phyloP scores from a whole-genome alignment of 2,329 filamentous ascomycete species.

The Cladosporium velox region DNA sequence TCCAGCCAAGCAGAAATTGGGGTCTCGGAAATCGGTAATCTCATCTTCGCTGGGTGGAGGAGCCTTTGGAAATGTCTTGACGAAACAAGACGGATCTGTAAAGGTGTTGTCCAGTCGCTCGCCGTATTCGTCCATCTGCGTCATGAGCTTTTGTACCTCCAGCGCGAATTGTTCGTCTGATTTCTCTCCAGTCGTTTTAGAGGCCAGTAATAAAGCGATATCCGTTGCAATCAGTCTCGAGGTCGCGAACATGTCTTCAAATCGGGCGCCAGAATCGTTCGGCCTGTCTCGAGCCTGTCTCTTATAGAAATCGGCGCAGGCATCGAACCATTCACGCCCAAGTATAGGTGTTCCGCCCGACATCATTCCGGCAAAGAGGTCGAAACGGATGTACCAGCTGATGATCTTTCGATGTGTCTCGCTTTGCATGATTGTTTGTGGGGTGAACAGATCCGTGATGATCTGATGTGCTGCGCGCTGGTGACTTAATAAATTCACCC shows the following conservation, averaged over 20 bases:
- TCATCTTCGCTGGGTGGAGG: slow-evolving; percentile 55
- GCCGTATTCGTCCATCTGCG: slow-evolving; percentile 53
- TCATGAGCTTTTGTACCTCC: slow-evolving; percentile 53
- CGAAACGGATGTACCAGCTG: slow-evolving; percentile 88
- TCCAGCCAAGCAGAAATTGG: slow-evolving; percentile 68
- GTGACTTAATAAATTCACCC: slow-evolving; percentile 89
- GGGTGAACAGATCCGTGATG: slow-evolving; percentile 74
- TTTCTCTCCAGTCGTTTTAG: slow-evolving; percentile 65
- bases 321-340: slow-evolving; percentile 74
- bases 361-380: slow-evolving; percentile 80
- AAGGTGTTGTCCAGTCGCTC: slow-evolving; percentile 62
- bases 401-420: slow-evolving; percentile 72
- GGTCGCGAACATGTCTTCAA: slow-evolving; percentile 62
- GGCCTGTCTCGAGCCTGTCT: slow-evolving; percentile 62
- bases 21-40: slow-evolving; percentile 72
- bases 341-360: slow-evolving; percentile 75
- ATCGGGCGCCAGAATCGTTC: slow-evolving; percentile 63
- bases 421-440: slow-evolving; percentile 71
- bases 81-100: slow-evolving; percentile 61
- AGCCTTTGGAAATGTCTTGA: slow-evolving; percentile 63
- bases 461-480: slow-evolving; percentile 87
- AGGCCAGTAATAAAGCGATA: slow-evolving; percentile 75
- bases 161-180: slow-evolving; percentile 64
- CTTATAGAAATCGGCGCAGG: slow-evolving; percentile 63
- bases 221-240: slow-evolving; percentile 76